Conservation (phyloP, 1,284 basidiomycete genomes). For the Cystobasidium pallidum region DNA sequence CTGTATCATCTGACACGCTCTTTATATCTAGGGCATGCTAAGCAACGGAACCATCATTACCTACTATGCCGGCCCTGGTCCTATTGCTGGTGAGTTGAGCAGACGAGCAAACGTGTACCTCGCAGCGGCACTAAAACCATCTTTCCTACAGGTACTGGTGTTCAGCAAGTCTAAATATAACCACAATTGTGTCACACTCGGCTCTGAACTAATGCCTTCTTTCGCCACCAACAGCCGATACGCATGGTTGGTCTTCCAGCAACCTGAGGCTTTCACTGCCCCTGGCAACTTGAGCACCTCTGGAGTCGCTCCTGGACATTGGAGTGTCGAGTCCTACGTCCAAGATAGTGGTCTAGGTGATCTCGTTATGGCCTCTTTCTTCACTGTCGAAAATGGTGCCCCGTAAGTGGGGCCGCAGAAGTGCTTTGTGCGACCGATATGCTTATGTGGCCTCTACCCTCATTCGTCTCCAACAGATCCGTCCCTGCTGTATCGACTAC, state of each 20-base stretch:
- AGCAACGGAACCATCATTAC: slow-evolving; percentile 57
- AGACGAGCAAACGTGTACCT: not conserved
- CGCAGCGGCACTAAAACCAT: not conserved
- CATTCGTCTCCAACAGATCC: slow-evolving; percentile 49
- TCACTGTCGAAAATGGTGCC: slow-evolving; percentile 71
- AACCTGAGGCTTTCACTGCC: slow-evolving; percentile 66
- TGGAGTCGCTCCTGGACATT: slow-evolving; percentile 62
- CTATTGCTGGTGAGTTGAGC: slow-evolving; percentile 53
- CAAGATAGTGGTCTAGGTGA: slow-evolving; percentile 55
- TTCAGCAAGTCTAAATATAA: slow-evolving; percentile 29
- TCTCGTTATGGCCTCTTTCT: slow-evolving; percentile 64
- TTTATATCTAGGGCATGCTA: slow-evolving; percentile 20
- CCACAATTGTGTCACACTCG: too few species aligned
- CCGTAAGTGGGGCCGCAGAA: slow-evolving; percentile 57
- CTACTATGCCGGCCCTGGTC: slow-evolving; percentile 72
- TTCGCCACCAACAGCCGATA: slow-evolving; percentile 60
- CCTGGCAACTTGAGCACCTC: slow-evolving; percentile 63
- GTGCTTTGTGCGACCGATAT: not conserved
- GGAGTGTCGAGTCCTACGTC: slow-evolving; percentile 62
- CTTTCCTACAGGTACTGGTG: slow-evolving; percentile 31
- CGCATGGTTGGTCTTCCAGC: slow-evolving; percentile 67
- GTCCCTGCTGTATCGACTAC: slow-evolving; percentile 44
- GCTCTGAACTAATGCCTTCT: too few species aligned
- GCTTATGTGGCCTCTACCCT: slow-evolving; percentile 62
- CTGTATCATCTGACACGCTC: not conserved